These are phyloP conservation scores for Coemansia sp. DNA, from an alignment of 192 early-diverging fungal species.

Conservation along the genomic window DNA sequence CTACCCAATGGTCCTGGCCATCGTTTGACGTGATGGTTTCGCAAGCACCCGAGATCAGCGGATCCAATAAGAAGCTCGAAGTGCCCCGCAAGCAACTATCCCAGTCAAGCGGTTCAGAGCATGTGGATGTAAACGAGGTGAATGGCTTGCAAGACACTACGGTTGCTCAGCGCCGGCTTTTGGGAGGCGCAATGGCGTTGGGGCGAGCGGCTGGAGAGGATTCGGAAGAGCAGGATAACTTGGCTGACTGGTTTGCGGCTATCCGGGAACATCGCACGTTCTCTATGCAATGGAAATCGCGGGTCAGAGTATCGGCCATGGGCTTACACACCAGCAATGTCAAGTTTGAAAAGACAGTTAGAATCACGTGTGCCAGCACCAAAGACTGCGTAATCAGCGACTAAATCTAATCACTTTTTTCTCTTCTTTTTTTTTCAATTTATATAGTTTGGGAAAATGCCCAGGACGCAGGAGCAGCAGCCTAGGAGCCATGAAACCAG, in stretches of 20 bases:
- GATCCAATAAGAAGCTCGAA: constrained; percentile 9
- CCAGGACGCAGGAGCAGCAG: not conserved
- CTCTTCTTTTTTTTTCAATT: constrained; percentile 6
- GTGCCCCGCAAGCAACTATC: not conserved
- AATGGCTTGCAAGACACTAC: not conserved
- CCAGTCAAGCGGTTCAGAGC: not conserved
- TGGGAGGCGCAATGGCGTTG: constrained; percentile 8
- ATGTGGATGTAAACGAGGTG: constrained; percentile 5
- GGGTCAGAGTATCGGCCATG: constrained; percentile 32
- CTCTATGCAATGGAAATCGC: constrained; percentile 46
- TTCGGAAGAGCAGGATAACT: constrained; percentile 2
- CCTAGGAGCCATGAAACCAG: too few species aligned
- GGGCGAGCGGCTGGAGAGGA: constrained; percentile 17
- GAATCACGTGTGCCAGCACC: constrained; percentile 20
- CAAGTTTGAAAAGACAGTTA: constrained; percentile 44
- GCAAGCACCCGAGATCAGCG: not conserved
- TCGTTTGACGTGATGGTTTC: constrained; percentile 25
- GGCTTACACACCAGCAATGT: constrained; percentile 38
- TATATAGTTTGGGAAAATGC: constrained; percentile 9
- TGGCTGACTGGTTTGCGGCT: constrained; percentile 39
- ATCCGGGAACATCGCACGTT: constrained; percentile 32
- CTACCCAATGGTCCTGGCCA: constrained; percentile 37
- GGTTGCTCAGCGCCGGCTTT: constrained; percentile 19
- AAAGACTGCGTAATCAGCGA: constrained; percentile 25
- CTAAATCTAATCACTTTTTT: constrained; percentile 1